Evolutionary conservation across 176 grass and related monocot species (phyloP).

Genomic region (Carex littledalei): DNA sequence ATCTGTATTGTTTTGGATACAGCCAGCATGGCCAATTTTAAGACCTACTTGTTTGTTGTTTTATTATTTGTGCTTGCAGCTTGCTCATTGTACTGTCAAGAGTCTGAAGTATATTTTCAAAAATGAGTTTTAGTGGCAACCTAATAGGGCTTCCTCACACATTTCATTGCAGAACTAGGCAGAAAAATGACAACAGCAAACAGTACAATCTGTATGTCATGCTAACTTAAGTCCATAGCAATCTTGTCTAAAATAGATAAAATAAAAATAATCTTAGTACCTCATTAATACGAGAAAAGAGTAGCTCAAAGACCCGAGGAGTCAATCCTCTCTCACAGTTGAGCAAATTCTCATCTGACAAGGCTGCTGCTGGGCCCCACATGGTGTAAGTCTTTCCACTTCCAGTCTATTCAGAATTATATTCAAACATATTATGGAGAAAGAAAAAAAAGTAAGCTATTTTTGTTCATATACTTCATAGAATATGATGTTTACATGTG

Average conservation of each 20-base stretch:
- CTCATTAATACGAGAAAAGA: constrained; percentile 90
- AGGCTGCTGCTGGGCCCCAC: constrained; percentile 79
- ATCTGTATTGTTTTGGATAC: background rate
- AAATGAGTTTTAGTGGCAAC: background rate
- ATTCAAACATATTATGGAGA: background rate
- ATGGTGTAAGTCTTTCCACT: constrained; percentile 99
- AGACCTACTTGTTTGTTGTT: background rate
- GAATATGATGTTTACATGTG: background rate
- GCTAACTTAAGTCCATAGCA: background rate
- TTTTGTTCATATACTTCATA: background rate
- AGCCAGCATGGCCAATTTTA: background rate
- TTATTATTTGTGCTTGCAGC: background rate
- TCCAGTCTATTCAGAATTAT: constrained; percentile 62
- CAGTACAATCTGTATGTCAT: background rate
- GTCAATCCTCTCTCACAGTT: constrained; percentile 69
- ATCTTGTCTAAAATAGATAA: background rate
- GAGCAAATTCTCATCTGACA: constrained; percentile 51
- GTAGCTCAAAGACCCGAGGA: constrained; percentile 88
- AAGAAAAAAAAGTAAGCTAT: background rate
- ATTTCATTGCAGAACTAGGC: background rate
- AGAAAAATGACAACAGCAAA: background rate
- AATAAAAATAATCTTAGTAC: constrained; percentile 29
- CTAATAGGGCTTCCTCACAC: background rate
- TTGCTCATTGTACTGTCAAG: background rate
- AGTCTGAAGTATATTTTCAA: background rate